Evolutionary conservation across 2,329 filamentous ascomycete species (phyloP), one percentile per base, ranked within the genome.

Genomic region (Tetracladium maxilliforme): DNA sequence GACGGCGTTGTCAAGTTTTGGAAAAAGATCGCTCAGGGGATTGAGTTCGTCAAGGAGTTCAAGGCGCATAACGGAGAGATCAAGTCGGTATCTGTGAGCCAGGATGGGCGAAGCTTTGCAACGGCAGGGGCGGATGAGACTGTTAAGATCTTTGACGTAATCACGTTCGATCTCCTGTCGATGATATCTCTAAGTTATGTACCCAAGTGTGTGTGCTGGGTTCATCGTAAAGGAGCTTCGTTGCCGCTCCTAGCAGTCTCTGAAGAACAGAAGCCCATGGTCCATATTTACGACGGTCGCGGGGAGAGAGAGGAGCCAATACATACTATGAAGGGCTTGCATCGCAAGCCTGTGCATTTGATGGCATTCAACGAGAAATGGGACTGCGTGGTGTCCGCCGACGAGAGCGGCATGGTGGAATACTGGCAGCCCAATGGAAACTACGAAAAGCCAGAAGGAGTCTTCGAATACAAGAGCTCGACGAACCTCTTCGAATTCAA

Each of bases 1-100:
- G 90, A 98, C 45, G 92, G 92, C n/a, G 78, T 87, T 1, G 87
- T 95, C 39, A 98, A 98, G 51, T 98, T 98, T 49, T 98, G 90
- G 90, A 98, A 98, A 58, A 98, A 98, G 56, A 69, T 80, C 35
- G 75, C 71, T 3, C 74, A 81, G 17, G 82, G 82, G 1, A 80
- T 98, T 30, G 92, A 98, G 54, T 98, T 98, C 44, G 87, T 95
- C 26, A 98, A 98, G 54, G 86, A 98, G 54, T 98, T 93, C 56
- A 77, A 75, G 44, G 86, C 90, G 6, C 92, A 98, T 52, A 64
- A 68, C 29, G 81, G 82, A 25, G 82, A 92, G 44, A 82, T 95
- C 43, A 72, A 63, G 32, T 78, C 77, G 15, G 81, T 90, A 22
- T 90, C 75, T 19, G 76, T 81, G 34, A 95, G 87, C 51, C 68